Evolutionary conservation across 805 yeast genomes (phyloP), one percentile per base, ranked within the genome.

Genomic region (Saccharomyces paradoxus): DNA sequence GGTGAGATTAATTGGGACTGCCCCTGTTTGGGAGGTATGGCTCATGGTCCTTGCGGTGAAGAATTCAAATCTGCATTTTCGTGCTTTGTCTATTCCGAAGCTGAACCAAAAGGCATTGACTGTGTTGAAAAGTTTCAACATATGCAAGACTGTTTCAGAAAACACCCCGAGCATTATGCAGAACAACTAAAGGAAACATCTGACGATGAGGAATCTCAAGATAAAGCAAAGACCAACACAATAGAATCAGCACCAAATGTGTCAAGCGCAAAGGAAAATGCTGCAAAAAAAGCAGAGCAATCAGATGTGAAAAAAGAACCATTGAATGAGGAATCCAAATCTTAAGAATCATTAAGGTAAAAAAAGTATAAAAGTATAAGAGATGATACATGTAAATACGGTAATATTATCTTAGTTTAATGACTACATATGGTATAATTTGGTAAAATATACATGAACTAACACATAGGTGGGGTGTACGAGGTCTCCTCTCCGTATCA

Each of bases 1-100:
- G 99, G 99, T 30, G 98, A 92, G 70, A 94, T 94, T 74, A 92
- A 94, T 81, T 94, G 99, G 99, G 98, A 94, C 68, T 94, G 99
- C 72, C 98, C 99, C n/a, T 92, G 98, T 72, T 77, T 94, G 50
- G 99, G 98, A 32, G 99, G 99, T 46, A 89, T 94, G 97, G 98
- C 99, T 31, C 79, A 91, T 60, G 99, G 99, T 0, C 98, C 99
- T 54, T 94, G 99, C 75, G 99, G 99, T 55, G 91, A 84, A 64
- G 96, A 90, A 74, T 89, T 89, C 77, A 89, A 88, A 74, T 89
- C 81, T 52, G 98, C 99, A 0, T 94, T 94, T 71, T 79, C 96
- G 9, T 94, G 99, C 71, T 94, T 94, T 67, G 92, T 94, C 47
- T 90, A 86, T 76, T 90, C 97, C 6, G 89, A 86, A 65, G 85